A percentile compares a stretch with the other conserved stretches of the same genome.
Evolutionary conservation across 257 asterid genomes (phyloP).

Genomic region (Cruciata laevipes): DNA sequence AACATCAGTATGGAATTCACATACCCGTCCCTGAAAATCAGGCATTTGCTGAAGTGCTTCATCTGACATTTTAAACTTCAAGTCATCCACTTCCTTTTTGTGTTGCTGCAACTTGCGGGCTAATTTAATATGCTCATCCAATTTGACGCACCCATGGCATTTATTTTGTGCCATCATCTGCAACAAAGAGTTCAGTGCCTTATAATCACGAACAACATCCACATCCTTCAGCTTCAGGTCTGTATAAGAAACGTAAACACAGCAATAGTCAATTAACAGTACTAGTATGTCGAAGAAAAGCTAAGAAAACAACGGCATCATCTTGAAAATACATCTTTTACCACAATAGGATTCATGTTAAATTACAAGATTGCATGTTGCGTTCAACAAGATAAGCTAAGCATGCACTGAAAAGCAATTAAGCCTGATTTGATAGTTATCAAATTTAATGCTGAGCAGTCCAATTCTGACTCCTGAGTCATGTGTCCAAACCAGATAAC

Average conservation of each 20-base stretch:
- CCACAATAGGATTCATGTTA: not conserved
- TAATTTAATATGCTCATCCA: slow-evolving; percentile 71
- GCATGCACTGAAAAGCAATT: not conserved
- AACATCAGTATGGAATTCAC: slow-evolving; percentile 28
- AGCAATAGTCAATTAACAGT: not conserved
- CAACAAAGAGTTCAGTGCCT: slow-evolving; percentile 58
- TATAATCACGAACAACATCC: slow-evolving; percentile 52
- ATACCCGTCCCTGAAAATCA: slow-evolving; percentile 98
- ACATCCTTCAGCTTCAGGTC: slow-evolving; percentile 84
- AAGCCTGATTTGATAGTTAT: not conserved
- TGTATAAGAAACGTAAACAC: slow-evolving; percentile 19
- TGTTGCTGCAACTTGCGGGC: slow-evolving; percentile 64
- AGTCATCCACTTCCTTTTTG: slow-evolving; percentile 63
- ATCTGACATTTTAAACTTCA: slow-evolving; percentile 88
- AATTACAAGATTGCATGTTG: not conserved
- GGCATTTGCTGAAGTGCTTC: slow-evolving; percentile 99
- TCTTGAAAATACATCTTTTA: not conserved
- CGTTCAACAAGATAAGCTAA: not conserved
- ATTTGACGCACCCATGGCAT: slow-evolving; percentile 86
- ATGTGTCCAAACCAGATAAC: not conserved
- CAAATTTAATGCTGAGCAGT: not conserved
- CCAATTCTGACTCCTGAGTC: not conserved
- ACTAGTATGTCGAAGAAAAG: not conserved
- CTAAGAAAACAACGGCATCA: not conserved
- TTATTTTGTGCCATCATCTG: slow-evolving; percentile 84